Base-by-base conservation (phyloP, 441 rosid species). In the Adansonia madagascariensis region DNA sequence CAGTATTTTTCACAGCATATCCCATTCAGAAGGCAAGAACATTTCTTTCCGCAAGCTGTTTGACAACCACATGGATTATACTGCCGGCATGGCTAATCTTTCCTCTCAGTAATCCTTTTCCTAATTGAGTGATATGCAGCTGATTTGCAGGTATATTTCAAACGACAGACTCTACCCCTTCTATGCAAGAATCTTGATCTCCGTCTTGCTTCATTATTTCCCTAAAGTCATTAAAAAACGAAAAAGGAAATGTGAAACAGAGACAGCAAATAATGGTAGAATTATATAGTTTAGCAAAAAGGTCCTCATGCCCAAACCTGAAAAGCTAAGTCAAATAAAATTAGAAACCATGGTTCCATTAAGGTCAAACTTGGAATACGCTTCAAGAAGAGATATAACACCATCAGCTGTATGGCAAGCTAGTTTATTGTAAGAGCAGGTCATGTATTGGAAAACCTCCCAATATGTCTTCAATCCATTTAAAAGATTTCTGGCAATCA, bases 1-100 rank as follows among this genome's bases (percentile, higher is more conserved):
- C 99, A 97, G 77, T 97, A 97, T 87, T 96, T 96, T 87, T 96
- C 99, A 75, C 99, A 96, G 90, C 99, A 96, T 47, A 98, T 96
- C 78, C 99, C 98, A 69, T 92, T 94, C 75, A 89, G 76, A 80
- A 91, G 91, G 85, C 99, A 96, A 31, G 97, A 47, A 76, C 98
- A 97, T 77, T 94, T 95, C 86, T 94, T 97, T 72, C 96, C 95
- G 49, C 99, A 97, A 81, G 98, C 93, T 75, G 90, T 88, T 91
- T 87, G 86, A 85, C 99, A 97, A 82, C 85, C 86, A 74, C 99
- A 97, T 66, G 99, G 99, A 87, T 97, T 97, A 86, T 91, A 97
- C 78, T 94, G 99, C 66, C 98, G 92, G 79, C 99, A 97, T 4
- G 99, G 99, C 84, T 94, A 98, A 85, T 97, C 99, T 89, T 96